Evolutionary conservation across 2,329 filamentous ascomycete species (phyloP), one percentile per base, ranked within the genome.

Genomic region (Celoporthe dispersa): DNA sequence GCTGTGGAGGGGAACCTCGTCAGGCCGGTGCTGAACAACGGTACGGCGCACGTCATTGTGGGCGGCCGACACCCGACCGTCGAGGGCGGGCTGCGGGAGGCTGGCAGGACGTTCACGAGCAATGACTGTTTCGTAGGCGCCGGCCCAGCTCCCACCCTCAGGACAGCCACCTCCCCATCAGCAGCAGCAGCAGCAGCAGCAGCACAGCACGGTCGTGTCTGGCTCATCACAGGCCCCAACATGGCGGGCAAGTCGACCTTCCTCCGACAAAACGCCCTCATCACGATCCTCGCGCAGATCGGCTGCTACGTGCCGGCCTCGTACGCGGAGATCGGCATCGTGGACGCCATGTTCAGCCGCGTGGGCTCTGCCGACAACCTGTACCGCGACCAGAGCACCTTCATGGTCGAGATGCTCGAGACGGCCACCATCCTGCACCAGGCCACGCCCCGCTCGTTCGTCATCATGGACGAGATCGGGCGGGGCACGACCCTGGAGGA

Each of bases 331-430:
- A 86, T 99, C 35, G 94, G 95, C 1, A 85, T 99, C 59, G 94
- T 98, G n/a, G 96, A 99, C 81, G 94, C 95, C 76, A 91, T 99
- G 67, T 98, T 97, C 83, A 96, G 92, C 77, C 92, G 96, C 78
- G 92, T 97, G 31, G 96, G 96, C 1, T 97, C 94, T 0, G 96
- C 95, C 1, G 97, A 99, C 79, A 95, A 97, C 78, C 85, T 99
- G n/a, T 98, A 92, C 82, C 89, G 90, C 65, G 92, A 97, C 82
- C 94, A 98, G 80, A 97, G 94, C 67, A 99, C 97, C 0, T 99
- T 99, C 81, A 98, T 99, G 96, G 94, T 98, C 1, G 96, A 99
- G 82, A 99, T 99, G 96, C 87, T 98, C 2, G 96, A 99, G 81
- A 97, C 96, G 28, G 94, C 95, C 1, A 87, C 92, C 35, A 99